Evolutionary conservation across 2,329 filamentous ascomycete species (phyloP).

Genomic region (Colletotrichum lini): DNA sequence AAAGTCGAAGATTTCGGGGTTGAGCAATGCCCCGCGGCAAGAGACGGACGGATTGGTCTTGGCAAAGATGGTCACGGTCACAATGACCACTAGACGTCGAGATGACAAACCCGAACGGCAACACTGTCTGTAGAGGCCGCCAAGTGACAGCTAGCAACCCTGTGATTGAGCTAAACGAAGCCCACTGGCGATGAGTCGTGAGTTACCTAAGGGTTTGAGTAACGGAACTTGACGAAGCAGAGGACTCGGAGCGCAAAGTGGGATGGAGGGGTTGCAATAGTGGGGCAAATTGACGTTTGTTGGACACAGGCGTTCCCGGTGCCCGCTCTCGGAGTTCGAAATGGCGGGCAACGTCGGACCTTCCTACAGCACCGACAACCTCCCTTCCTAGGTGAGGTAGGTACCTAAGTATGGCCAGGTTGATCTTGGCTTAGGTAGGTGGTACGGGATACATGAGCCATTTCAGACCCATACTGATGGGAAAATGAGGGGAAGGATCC

Average conservation of each 20-base stretch:
- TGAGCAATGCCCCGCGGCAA: conserved; percentile 18
- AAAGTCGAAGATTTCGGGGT: conserved; percentile 15
- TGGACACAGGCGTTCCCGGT: conserved; percentile 25
- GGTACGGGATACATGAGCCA: conserved; percentile 8
- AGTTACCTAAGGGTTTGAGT: conserved; percentile 30
- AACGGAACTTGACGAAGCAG: conserved; percentile 12
- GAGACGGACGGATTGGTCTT: neutral
- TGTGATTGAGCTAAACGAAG: neutral
- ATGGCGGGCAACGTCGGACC: conserved; percentile 32
- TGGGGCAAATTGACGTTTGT: conserved; percentile 39
- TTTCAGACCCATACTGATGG: neutral
- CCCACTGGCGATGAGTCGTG: conserved; percentile 19
- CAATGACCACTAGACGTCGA: conserved; percentile 6
- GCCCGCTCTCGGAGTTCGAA: conserved; percentile 36
- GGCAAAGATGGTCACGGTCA: conserved; percentile 1
- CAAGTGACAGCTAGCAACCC: neutral
- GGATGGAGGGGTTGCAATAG: conserved; percentile 37
- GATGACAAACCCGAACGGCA: neutral
- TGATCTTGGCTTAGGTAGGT: conserved; percentile 4
- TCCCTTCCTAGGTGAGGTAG: no score
- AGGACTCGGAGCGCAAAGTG: conserved; percentile 25
- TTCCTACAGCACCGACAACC: conserved; percentile 9
- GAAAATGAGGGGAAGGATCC: no score
- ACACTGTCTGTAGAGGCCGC: neutral
- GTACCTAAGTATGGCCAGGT: neutral